Evolutionary conservation across 352 stramenopile species (phyloP), one percentile per base, ranked within the genome.

Genomic region (Phytophthora uliginosa): DNA sequence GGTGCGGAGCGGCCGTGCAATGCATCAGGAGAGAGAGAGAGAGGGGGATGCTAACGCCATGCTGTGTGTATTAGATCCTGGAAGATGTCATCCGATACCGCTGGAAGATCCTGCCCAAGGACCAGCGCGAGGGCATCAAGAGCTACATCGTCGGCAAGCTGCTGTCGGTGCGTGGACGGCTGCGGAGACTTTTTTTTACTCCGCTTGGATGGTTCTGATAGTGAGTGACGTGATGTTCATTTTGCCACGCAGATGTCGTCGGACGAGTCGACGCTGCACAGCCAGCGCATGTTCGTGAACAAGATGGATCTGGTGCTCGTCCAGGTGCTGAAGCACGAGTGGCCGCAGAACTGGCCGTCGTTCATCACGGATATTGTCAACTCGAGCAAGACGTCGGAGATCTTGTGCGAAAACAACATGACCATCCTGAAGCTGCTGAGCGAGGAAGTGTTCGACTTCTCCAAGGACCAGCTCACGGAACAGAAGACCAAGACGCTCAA

Each of bases 391-490:
- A 99, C 93, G 34, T 98, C 89, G 12, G 98, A 99, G 83, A 88
- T 99, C 20, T 80, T 99, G 40, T 99, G 98, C 76, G 98, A 99
- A 80, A 99, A 99, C 89, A 99, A 99, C 85, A 99, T 99, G 97
- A 97, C 97, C 56, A 99, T 99, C 64, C 84, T 99, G 28, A 99
- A 99, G 83, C 86, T 99, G 40, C 85, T 99, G 40, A 99, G 93
- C 62, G 98, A 99, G 81, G 98, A 99, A 73, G 90, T 98, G 34
- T 99, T 99, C 84, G 98, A 99, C 68, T 99, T 99, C 71, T 98
- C 93, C 3, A 98, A 98, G 75, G 98, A 99, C 69, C 95, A 98
- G 82, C 98, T 99, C 77, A 99, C 97, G 34, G 98, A 98, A 68
- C 91, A 99, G 76, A 99, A 99, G 78, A 98, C 98, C 18, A 99